phyloP scores from a whole-genome alignment of 305 asterid genomes.

The Fraxinus greggii region DNA sequence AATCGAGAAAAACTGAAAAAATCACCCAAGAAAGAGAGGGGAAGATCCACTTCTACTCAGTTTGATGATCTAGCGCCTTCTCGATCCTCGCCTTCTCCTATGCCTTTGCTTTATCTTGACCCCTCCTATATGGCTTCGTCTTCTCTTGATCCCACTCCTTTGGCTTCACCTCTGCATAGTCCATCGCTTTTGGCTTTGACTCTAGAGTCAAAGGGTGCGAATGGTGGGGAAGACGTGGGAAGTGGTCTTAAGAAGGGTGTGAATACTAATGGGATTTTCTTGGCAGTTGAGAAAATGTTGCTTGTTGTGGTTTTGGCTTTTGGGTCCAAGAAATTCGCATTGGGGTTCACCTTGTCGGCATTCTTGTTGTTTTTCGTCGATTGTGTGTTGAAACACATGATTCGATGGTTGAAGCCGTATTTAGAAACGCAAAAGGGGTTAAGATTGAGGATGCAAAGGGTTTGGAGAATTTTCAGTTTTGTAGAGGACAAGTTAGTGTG shows the following conservation, averaged over 20 bases:
- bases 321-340: constrained; percentile 52
- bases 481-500: constrained; percentile 17
- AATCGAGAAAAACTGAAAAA: constrained; percentile 58
- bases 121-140: not conserved
- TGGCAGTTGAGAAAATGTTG: constrained; percentile 41
- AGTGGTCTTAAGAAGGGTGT: constrained; percentile 4
- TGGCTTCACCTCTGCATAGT: not conserved
- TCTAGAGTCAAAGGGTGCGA: not conserved
- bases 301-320: constrained; percentile 58
- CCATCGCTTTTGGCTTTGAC: constrained; percentile 2
- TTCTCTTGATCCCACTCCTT: not conserved
- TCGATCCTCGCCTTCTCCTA: constrained; percentile 6
- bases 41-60: not conserved
- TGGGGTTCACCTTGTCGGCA: constrained; percentile 73
- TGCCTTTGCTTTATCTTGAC: constrained; percentile 9
- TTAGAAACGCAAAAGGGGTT: constrained; percentile 19
- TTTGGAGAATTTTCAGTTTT: constrained; percentile 21
- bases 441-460: constrained; percentile 8
- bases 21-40: constrained; percentile 38
- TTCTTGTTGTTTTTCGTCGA: constrained; percentile 57
- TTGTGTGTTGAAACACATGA: constrained; percentile 32
- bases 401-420: constrained; percentile 22
- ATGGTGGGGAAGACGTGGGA: constrained; percentile 14
- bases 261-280: constrained; percentile 28
- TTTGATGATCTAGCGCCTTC: constrained; percentile 15